A percentile compares a stretch with the other conserved stretches of the same genome.
Conservation (phyloP, 2,329 filamentous ascomycete species). For the Sclerotinia glacialis region DNA sequence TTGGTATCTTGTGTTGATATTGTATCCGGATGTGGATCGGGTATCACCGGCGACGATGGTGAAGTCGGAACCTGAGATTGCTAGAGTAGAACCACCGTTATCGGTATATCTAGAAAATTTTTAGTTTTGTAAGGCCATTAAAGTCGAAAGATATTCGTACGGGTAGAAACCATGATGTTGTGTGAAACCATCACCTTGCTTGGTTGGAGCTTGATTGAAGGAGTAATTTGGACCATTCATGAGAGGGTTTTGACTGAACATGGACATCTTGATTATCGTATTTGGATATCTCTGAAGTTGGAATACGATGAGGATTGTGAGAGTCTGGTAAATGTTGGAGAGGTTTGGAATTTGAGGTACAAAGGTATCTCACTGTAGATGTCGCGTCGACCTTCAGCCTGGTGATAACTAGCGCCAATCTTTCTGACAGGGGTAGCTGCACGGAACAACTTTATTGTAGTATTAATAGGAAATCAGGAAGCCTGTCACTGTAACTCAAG, state of each 20-base stretch:
- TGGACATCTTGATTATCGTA: slow-evolving; percentile 51
- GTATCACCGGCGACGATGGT: slow-evolving; percentile 97
- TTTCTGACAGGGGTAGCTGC: slow-evolving; percentile 34
- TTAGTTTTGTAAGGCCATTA: background rate
- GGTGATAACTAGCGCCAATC: slow-evolving; percentile 23
- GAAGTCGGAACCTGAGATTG: slow-evolving; percentile 91
- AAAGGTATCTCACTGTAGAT: slow-evolving; percentile 17
- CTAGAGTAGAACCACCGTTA: slow-evolving; percentile 94
- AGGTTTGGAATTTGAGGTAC: slow-evolving; percentile 23
- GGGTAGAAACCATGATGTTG: slow-evolving; percentile 87
- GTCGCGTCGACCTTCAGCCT: slow-evolving; percentile 35
- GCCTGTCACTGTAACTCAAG: background rate
- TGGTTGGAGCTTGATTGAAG: slow-evolving; percentile 59
- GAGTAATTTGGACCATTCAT: slow-evolving; percentile 69
- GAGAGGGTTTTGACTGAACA: slow-evolving; percentile 68
- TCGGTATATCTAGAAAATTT: slow-evolving; percentile 80
- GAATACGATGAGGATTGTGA: slow-evolving; percentile 8
- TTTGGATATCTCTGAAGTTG: slow-evolving; percentile 8
- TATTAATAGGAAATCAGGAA: background rate
- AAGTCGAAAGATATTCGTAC: slow-evolving; percentile 53
- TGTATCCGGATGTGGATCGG: slow-evolving; percentile 92
- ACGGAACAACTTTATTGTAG: background rate
- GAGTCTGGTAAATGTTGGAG: slow-evolving; percentile 14
- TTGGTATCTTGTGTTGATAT: slow-evolving; percentile 94
- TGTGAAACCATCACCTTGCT: slow-evolving; percentile 50